Base-by-base conservation (phyloP, 1,284 basidiomycete genomes). In the Moesziomyces globuligerus region DNA sequence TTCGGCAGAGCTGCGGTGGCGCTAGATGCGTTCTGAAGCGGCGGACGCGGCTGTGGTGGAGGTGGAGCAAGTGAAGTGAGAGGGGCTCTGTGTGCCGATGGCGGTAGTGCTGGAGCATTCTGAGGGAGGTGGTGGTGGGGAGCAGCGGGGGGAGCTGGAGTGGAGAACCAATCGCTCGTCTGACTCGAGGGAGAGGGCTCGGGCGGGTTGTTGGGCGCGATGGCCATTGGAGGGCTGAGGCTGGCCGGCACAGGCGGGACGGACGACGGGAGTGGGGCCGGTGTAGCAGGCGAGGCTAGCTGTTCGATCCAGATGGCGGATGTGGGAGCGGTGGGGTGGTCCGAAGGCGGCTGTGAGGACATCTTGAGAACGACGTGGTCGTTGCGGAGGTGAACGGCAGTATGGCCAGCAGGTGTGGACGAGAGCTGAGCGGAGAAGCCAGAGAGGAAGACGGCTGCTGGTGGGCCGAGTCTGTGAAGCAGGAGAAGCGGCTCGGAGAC, bases 161-260 rank as follows among this genome's bases (percentile, higher is more conserved):
- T 71, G 10, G 57, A 42, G 28, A 71, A 71, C 68, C 68, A 71
- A 39, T 65, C 53, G 40, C 48, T 55, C 34, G 50, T 46, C 49
- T 64, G 55, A 26, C 48, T 51, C 2, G 60, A 42, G 10, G 56
- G 48, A 18, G 44, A 41, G 23, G 47, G 61, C 21, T 48, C 38
- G 9, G 36, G 28, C 5, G 48, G 29, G 9, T 18, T 32, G 20
- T 34, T 18, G 20, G 29, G 15, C 18, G 54, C 11, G 21, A 25
- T 17, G 37, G n/a, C n/a, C n/a, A 7, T 11, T 9, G n/a, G 8
- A 9, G 1, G 34, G 34, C 41, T 26, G 25, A 23, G 41, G 46
- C 9, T 9, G n/a, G 10, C 10, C 8, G 5, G 36, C 26, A 23
- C 28, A 21, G 28, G 4, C 20, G 11, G n/a, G 5, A 10, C 13